Conservation (phyloP, 2,329 filamentous ascomycete species). For the Periconia sp. region DNA sequence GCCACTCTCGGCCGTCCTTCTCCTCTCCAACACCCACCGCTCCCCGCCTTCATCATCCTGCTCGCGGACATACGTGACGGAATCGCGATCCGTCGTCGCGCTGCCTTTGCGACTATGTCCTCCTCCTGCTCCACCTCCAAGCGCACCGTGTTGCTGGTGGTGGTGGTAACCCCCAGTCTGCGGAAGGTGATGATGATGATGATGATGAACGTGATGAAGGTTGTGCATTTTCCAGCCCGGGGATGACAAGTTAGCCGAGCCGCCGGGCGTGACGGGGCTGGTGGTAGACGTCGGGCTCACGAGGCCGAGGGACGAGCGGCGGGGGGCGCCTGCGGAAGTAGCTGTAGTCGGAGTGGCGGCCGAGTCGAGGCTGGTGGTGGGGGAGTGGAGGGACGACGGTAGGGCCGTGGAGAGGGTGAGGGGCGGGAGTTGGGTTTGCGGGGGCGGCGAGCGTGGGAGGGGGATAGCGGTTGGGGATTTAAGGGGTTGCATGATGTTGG, state of each 20-base stretch:
- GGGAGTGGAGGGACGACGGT: conserved; percentile 26
- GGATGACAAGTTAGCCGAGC: conserved; percentile 12
- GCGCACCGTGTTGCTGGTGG: no score
- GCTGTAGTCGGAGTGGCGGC: conserved; percentile 9
- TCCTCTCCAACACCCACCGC: conserved; percentile 70
- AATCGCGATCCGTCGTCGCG: conserved; percentile 57
- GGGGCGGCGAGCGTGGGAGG: conserved; percentile 18
- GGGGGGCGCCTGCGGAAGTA: conserved; percentile 21
- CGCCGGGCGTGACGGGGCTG: conserved; percentile 34
- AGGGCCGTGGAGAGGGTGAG: conserved; percentile 29
- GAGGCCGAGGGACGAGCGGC: conserved; percentile 33
- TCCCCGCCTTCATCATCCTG: conserved; percentile 60
- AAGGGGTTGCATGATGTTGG: background rate
- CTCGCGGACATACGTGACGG: conserved; percentile 67
- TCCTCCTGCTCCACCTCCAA: background rate
- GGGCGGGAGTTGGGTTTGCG: conserved; percentile 5
- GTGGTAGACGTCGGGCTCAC: conserved; percentile 36
- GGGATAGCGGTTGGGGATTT: conserved; percentile 11
- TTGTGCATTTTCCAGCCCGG: conserved; percentile 25
- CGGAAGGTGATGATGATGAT: background rate
- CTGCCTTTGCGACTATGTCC: conserved; percentile 45
- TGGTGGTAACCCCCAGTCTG: no score
- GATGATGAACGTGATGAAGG: background rate
- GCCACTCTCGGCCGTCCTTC: conserved; percentile 66
- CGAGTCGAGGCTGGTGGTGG: conserved; percentile 26